phyloP scores from a whole-genome alignment of 2,329 filamentous ascomycete genomes.

The Phoma sp. region DNA sequence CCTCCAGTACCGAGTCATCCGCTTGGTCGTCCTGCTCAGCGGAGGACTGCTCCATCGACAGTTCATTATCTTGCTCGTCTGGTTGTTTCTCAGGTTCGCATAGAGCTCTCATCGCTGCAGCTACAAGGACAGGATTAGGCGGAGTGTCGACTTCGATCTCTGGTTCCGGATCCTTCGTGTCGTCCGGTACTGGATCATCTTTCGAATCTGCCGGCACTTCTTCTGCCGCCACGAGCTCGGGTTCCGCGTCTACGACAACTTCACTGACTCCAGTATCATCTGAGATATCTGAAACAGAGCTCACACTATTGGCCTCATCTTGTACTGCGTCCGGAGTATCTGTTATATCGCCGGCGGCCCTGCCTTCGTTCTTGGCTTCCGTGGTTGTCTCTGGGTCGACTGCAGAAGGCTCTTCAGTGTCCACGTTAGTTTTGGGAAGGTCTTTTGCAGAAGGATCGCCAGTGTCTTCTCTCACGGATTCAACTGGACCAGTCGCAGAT shows the following conservation, averaged over 20 bases:
- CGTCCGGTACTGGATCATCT: background rate
- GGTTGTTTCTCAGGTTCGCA: background rate
- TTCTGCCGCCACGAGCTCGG: background rate
- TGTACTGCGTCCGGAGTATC: too few species aligned
- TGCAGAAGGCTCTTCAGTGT: background rate
- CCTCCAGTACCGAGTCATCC: background rate
- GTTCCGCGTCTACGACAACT: background rate
- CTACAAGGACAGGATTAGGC: slow-evolving; percentile 6
- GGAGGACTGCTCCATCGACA: background rate
- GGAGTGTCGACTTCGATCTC: slow-evolving; percentile 6
- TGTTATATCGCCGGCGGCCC: background rate
- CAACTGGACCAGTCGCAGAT: background rate
- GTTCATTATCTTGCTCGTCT: background rate
- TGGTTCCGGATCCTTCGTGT: background rate
- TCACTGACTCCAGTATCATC: background rate
- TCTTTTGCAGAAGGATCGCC: background rate
- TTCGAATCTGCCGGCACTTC: background rate
- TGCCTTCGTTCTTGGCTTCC: background rate
- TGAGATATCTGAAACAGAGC: background rate
- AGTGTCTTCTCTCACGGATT: background rate
- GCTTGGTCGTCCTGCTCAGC: background rate
- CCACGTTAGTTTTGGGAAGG: background rate
- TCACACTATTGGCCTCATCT: background rate
- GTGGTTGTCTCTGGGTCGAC: background rate
- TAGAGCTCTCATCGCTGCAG: slow-evolving; percentile 6